Base-by-base conservation (phyloP, 345 rosid species). In the Acer campestre region DNA sequence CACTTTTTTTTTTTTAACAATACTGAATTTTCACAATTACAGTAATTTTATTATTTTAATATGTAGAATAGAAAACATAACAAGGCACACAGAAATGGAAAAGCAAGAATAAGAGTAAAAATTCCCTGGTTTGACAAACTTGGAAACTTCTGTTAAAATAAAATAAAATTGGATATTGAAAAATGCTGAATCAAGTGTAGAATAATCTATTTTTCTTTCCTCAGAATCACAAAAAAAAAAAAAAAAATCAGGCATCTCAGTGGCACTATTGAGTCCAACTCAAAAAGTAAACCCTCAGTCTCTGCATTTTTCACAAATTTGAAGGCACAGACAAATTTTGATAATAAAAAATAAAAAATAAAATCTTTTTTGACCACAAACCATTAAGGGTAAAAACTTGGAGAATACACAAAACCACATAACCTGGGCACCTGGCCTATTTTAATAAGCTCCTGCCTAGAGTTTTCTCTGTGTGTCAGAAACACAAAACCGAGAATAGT, bases 401-500 rank as follows among this genome's bases (percentile, higher is more conserved):
- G 49, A 22, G 56, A 70, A 81, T 20, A 73, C 78, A 64, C 78
- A 64, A n/a, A 16, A n/a, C 82, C 75, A 42, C 78, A 78, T 71
- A 73, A 25, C 49, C 53, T 42, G 74, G 71, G 51, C 56, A 25
- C 49, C 53, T 42, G 74, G 71, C 58, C 56, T 84, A 82, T 87
- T 82, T 85, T 82, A 85, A 84, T 78, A 73, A 25, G 78, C 80
- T 85, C 76, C 75, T 80, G 89, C 85, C 77, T 86, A 74, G 85
- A 78, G 1, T 35, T 82, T 81, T 80, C 78, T 67, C 7, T 70
- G 67, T 40, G 81, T 77, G 86, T 84, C 90, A 82, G 86, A 75
- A 72, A 72, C 82, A 51, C 80, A 70, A 82, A 81, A 78, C 80
- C 82, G 80, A 81, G 81, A 78, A 85, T 83, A 82, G 38, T 35